Evolutionary conservation across 2,329 filamentous ascomycete species (phyloP).

Genomic region (Ceratocystis cubensis): DNA sequence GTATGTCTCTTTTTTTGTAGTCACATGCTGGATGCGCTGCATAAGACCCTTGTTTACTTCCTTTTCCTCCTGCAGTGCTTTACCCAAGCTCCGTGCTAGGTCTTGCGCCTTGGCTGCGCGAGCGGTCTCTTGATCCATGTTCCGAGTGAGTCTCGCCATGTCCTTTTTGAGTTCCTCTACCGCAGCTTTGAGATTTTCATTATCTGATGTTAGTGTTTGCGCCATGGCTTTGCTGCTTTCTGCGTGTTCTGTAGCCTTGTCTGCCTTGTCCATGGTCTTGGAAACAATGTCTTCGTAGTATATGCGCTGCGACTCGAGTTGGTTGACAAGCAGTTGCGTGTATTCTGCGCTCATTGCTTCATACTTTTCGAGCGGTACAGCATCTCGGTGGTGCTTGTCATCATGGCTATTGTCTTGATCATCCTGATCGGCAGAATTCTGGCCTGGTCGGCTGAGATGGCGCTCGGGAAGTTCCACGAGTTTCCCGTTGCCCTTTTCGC

Average conservation of each 20-base stretch:
- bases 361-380: slow-evolving; percentile 56
- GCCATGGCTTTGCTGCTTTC: slow-evolving; percentile 44
- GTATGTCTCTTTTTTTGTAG: slow-evolving; percentile 47
- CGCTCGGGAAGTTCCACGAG: slow-evolving; percentile 69
- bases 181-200: slow-evolving; percentile 20
- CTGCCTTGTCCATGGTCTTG: slow-evolving; percentile 80
- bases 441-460: slow-evolving; percentile 11
- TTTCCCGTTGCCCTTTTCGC: slow-evolving; percentile 85
- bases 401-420: slow-evolving; percentile 23
- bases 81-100: slow-evolving; percentile 62
- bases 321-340: slow-evolving; percentile 80
- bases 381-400: slow-evolving; percentile 39
- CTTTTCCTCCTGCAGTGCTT: slow-evolving; percentile 76
- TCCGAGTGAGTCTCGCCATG: slow-evolving; percentile 41
- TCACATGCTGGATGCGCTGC: slow-evolving; percentile 65
- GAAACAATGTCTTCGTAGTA: slow-evolving; percentile 92
- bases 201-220: slow-evolving; percentile 21
- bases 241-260: slow-evolving; percentile 55
- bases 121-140: slow-evolving; percentile 53
- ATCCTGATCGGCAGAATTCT: slow-evolving; percentile 24
- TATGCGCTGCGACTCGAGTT: slow-evolving; percentile 80
- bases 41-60: slow-evolving; percentile 68
- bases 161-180: slow-evolving; percentile 24
- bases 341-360: slow-evolving; percentile 85
- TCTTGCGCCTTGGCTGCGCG: slow-evolving; percentile 60